These are phyloP conservation scores for Neurospora sublineolata DNA, from an alignment of 495 filamentous ascomycete species.

Conservation along the genomic window DNA sequence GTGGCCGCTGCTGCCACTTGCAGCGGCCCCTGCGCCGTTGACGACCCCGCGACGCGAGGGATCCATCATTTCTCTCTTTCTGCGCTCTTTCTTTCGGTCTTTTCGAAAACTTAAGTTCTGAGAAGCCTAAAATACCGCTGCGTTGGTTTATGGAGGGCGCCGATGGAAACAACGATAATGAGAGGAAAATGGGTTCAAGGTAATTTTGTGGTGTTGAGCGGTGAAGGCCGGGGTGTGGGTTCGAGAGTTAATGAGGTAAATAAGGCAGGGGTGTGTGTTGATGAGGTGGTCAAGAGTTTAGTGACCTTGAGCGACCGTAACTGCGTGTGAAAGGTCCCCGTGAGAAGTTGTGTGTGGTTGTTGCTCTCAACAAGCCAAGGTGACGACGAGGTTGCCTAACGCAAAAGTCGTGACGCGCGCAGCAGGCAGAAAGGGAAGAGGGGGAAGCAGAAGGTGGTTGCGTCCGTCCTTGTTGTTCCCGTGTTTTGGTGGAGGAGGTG, in stretches of 20 bases:
- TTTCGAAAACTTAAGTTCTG: not conserved
- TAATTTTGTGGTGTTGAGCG: not conserved
- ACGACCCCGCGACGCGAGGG: constrained; percentile 5
- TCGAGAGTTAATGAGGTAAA: not conserved
- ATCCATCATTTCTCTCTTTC: constrained; percentile 6
- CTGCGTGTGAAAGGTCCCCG: not conserved
- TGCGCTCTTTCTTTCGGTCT: not conserved
- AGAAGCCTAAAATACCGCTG: not conserved
- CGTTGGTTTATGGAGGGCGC: not conserved
- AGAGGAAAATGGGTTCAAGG: not conserved
- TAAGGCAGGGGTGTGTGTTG: not conserved
- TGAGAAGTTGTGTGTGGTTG: not conserved
- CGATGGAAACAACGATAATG: not conserved
- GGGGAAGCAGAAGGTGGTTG: not conserved
- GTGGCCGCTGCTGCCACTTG: not conserved
- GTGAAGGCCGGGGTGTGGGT: not conserved
- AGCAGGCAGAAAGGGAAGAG: not conserved
- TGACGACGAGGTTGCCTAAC: not conserved
- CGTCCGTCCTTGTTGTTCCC: not conserved
- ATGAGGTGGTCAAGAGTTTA: not conserved
- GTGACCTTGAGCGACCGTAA: not conserved
- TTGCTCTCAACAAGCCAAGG: not conserved
- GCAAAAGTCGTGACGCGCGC: not conserved
- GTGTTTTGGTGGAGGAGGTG: not conserved
- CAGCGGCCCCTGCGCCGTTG: not conserved